These are phyloP conservation scores for Pseudocercospora fijiensis DNA, from an alignment of 2,329 filamentous ascomycete genomes.

Conservation along the genomic window DNA sequence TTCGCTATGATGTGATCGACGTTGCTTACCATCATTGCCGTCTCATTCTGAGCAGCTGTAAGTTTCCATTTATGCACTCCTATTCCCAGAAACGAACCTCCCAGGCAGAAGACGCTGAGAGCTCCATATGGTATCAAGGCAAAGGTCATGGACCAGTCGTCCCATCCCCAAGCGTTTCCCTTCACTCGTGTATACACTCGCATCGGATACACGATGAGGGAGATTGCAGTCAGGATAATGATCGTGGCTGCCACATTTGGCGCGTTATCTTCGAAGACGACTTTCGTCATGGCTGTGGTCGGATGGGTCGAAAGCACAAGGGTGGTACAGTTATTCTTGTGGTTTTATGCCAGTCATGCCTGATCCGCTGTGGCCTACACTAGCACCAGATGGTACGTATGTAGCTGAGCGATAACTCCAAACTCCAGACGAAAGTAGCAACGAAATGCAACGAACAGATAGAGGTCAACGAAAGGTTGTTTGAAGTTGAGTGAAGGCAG, in stretches of 20 bases:
- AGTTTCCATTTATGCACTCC: constrained; percentile 34
- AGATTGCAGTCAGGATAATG: constrained; percentile 20
- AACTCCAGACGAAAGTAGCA: background rate
- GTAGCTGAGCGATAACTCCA: background rate
- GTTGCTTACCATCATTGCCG: constrained; percentile 29
- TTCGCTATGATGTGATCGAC: background rate
- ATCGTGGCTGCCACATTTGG: constrained; percentile 28
- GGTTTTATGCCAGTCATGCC: background rate
- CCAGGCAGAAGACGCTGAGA: constrained; percentile 33
- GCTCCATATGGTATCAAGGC: constrained; percentile 31
- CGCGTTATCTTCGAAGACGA: constrained; percentile 26
- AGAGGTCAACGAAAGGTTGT: constrained; percentile 1
- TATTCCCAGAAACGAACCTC: constrained; percentile 37
- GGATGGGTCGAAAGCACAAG: background rate
- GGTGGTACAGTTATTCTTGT: background rate
- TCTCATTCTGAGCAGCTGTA: constrained; percentile 22
- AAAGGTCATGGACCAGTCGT: constrained; percentile 36
- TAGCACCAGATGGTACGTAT: background rate
- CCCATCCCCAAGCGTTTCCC: constrained; percentile 32
- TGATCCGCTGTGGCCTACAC: background rate
- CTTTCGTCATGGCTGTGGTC: constrained; percentile 3
- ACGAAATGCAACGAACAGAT: constrained; percentile 1
- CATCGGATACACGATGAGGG: constrained; percentile 24
- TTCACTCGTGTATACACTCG: constrained; percentile 28
- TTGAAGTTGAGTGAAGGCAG: background rate